phyloP scores from a whole-genome alignment of 23 red algal species.

The Gracilaria gracilis region DNA sequence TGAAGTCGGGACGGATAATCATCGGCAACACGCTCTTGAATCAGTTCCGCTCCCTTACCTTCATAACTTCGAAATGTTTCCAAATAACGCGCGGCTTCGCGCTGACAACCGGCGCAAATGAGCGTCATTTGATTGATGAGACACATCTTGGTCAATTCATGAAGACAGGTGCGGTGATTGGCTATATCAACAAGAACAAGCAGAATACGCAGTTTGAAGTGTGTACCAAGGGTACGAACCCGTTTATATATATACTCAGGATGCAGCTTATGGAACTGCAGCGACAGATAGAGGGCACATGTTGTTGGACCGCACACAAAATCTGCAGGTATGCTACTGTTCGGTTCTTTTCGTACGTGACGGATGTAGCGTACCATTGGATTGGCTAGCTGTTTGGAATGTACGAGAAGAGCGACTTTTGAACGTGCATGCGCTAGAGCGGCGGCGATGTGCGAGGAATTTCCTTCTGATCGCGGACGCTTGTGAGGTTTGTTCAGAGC shows the following conservation, averaged over 20 bases:
- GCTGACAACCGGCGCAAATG: slow-evolving; percentile 63
- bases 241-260: slow-evolving; percentile 83
- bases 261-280: slow-evolving; percentile 79
- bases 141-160: slow-evolving; percentile 73
- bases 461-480: neutral
- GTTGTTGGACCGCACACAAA: slow-evolving; percentile 81
- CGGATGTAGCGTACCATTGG: too few species aligned
- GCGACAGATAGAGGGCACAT: slow-evolving; percentile 83
- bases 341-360: slow-evolving; percentile 62
- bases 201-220: slow-evolving; percentile 77
- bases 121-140: slow-evolving; percentile 81
- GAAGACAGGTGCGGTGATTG: slow-evolving; percentile 51
- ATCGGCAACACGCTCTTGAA: slow-evolving; percentile 67
- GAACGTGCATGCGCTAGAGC: slow-evolving; percentile 67
- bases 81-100: slow-evolving; percentile 83
- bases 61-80: slow-evolving; percentile 89
- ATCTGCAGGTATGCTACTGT: slow-evolving; percentile 50
- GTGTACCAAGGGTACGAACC: slow-evolving; percentile 58
- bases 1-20: slow-evolving; percentile 61
- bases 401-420: slow-evolving; percentile 64
- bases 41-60: slow-evolving; percentile 73
- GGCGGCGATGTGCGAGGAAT: slow-evolving; percentile 11
- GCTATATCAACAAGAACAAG: slow-evolving; percentile 77
- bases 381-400: too few species aligned
- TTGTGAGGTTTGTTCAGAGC: neutral